Percentiles rank a stretch among this genome's conserved stretches.
Conservation (phyloP, 2,329 filamentous ascomycete species). For the Phaeomoniella chlamydospora region DNA sequence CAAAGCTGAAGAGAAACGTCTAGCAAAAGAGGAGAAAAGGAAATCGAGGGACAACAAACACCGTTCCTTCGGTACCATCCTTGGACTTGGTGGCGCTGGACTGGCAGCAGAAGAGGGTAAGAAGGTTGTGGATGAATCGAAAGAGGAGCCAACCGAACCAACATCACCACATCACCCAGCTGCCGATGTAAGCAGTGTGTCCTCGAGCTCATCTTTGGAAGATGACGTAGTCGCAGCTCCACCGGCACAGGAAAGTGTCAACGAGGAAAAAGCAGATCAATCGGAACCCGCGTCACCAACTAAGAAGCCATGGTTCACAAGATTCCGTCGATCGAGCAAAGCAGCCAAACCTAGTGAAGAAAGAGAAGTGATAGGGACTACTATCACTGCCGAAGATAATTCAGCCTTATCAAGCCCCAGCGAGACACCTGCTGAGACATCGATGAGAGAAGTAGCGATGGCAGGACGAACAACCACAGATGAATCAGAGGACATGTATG, state of each 20-base stretch:
- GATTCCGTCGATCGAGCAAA: slow-evolving; percentile 6
- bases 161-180: slow-evolving; percentile 2
- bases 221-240: slow-evolving; percentile 1
- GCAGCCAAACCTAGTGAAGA: slow-evolving; percentile 1
- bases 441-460: slow-evolving; percentile 12
- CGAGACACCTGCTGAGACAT: slow-evolving; percentile 6
- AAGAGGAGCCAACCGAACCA: neutral
- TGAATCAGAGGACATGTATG: slow-evolving; percentile 12
- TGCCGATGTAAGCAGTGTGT: slow-evolving; percentile 1
- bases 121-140: slow-evolving; percentile 3
- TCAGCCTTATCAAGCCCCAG: slow-evolving; percentile 3
- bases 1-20: slow-evolving; percentile 10
- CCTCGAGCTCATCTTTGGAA: slow-evolving; percentile 1
- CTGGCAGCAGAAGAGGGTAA: neutral
- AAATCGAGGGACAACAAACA: slow-evolving; percentile 4
- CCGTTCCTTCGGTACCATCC: slow-evolving; percentile 1
- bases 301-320: slow-evolving; percentile 9
- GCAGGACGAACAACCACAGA: slow-evolving; percentile 7
- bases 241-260: slow-evolving; percentile 2
- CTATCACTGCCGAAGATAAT: slow-evolving; percentile 1
- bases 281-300: slow-evolving; percentile 6
- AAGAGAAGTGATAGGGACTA: neutral
- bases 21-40: slow-evolving; percentile 8
- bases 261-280: slow-evolving; percentile 2
- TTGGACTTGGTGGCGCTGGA: slow-evolving; percentile 3